These are phyloP conservation scores for Lecanicillium sp. DNA, from an alignment of 2,329 filamentous ascomycete species.

Conservation along the genomic window DNA sequence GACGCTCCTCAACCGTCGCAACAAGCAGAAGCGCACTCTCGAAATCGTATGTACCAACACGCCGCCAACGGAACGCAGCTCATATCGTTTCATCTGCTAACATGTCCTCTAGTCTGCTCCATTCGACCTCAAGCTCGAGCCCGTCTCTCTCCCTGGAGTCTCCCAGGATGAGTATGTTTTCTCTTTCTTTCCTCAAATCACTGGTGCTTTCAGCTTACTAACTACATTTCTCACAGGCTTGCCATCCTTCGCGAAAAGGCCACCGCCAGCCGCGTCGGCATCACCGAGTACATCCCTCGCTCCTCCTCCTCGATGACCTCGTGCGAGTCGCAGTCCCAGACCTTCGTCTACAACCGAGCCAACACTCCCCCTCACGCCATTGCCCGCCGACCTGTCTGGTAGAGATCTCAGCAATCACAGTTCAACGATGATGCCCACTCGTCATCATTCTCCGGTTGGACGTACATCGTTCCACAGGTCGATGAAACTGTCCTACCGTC, in stretches of 20 bases:
- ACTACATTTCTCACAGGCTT: constrained; percentile 30
- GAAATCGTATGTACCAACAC: constrained; percentile 40
- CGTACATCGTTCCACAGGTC: too few species aligned
- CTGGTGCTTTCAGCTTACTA: not conserved
- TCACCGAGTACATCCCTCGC: constrained; percentile 29
- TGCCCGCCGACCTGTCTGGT: constrained; percentile 11
- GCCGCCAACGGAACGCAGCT: too few species aligned
- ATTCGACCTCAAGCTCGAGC: constrained; percentile 52
- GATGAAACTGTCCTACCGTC: too few species aligned
- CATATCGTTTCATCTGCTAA: constrained; percentile 18
- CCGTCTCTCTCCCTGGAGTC: constrained; percentile 47
- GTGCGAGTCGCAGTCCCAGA: constrained; percentile 9
- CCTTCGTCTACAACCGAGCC: constrained; percentile 19
- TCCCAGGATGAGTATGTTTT: constrained; percentile 52
- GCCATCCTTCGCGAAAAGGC: constrained; percentile 47
- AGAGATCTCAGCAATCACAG: not conserved
- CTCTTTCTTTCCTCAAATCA: constrained; percentile 1
- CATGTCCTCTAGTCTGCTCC: constrained; percentile 45
- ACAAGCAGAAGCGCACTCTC: constrained; percentile 36
- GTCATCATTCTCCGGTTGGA: too few species aligned
- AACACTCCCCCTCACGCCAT: constrained; percentile 18
- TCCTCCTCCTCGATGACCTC: constrained; percentile 19
- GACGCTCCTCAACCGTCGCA: constrained; percentile 33
- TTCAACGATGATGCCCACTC: too few species aligned
- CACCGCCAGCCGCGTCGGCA: constrained; percentile 42